Percentiles rank a stretch among this genome's conserved stretches.
These are phyloP conservation scores for Epichloe hybrida DNA, from an alignment of 2,329 filamentous ascomycete genomes.

Conservation along the genomic window DNA sequence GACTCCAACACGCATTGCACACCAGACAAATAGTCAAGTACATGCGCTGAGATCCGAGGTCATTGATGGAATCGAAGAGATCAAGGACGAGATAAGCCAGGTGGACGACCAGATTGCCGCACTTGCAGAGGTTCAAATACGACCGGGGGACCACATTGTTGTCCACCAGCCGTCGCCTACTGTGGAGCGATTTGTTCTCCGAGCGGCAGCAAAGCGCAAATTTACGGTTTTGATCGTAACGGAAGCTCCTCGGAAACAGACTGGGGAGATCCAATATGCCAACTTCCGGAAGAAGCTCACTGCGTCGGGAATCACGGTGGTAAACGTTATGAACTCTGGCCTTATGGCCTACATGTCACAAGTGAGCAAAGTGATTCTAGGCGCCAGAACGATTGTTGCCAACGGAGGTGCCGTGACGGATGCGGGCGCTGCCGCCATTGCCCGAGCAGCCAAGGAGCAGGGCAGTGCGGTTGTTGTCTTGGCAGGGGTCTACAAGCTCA, in stretches of 20 bases:
- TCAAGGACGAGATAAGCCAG: conserved; percentile 87
- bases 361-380: conserved; percentile 88
- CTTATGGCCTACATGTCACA: conserved; percentile 89
- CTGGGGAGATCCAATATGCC: conserved; percentile 28
- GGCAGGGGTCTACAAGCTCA: conserved; percentile 85
- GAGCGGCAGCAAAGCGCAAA: conserved; percentile 75
- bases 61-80: conserved; percentile 85
- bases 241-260: conserved; percentile 31
- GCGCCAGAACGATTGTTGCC: conserved; percentile 74
- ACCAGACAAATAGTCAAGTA: conserved; percentile 31
- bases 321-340: conserved; percentile 72
- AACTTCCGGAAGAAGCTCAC: conserved; percentile 65
- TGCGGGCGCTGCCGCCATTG: conserved; percentile 70
- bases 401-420: conserved; percentile 79
- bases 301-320: conserved; percentile 65
- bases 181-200: conserved; percentile 78
- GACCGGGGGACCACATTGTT: conserved; percentile 83
- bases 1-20: conserved; percentile 28
- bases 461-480: conserved; percentile 79
- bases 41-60: conserved; percentile 80
- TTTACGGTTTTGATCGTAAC: conserved; percentile 84
- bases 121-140: conserved; percentile 81
- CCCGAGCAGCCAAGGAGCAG: conserved; percentile 70
- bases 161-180: conserved; percentile 77
- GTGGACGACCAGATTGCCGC: conserved; percentile 88